A percentile compares a stretch with the other conserved stretches of the same genome.
Conservation (phyloP, 176 grass and related monocot genomes). For the Aegilops umbellulata region DNA sequence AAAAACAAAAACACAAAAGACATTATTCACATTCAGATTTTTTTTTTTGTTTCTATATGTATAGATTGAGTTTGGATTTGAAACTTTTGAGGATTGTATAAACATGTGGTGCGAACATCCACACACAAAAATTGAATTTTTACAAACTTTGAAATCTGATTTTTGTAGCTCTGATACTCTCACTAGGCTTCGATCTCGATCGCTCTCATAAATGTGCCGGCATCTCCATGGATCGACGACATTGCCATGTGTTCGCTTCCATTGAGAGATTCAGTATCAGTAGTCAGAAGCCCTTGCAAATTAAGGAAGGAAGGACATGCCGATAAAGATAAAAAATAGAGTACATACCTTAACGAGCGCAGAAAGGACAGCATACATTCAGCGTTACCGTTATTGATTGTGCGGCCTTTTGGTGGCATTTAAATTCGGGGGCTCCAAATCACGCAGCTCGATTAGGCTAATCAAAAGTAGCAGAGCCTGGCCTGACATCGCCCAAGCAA, state of each 20-base stretch:
- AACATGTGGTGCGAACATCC: no score
- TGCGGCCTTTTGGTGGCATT: slow-evolving; percentile 17
- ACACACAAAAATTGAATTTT: no score
- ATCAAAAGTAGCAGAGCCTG: not conserved
- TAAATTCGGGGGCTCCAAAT: not conserved
- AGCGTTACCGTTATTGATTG: not conserved
- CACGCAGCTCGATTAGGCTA: not conserved
- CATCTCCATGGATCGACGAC: not conserved
- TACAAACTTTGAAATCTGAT: no score
- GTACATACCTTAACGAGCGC: not conserved
- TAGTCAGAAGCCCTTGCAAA: not conserved
- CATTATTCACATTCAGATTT: no score
- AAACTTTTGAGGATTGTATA: no score
- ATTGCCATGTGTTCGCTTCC: not conserved
- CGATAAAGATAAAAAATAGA: not conserved
- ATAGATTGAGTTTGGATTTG: no score
- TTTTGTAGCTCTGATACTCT: not conserved
- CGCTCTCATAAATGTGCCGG: not conserved
- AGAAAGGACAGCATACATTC: not conserved
- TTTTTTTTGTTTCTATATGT: no score
- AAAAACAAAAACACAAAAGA: no score
- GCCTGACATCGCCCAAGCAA: slow-evolving; percentile 9
- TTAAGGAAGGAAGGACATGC: not conserved
- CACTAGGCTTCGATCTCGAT: not conserved
- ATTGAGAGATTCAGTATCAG: not conserved